phyloP scores from a whole-genome alignment of 352 stramenopile species.

The Pythium dissotocum region DNA sequence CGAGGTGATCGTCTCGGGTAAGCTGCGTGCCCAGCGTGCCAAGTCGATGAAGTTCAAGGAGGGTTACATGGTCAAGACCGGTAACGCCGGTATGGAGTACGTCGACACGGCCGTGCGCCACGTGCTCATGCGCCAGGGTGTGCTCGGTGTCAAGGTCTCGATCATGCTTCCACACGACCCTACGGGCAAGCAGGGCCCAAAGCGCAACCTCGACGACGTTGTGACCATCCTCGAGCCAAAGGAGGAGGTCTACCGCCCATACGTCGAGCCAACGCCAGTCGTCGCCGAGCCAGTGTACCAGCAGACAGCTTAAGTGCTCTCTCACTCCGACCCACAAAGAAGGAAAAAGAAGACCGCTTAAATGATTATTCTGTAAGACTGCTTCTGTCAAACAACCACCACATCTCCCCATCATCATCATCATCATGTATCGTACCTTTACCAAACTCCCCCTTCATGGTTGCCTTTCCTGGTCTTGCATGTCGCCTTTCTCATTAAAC shows the following conservation, averaged over 20 bases:
- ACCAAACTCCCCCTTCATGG: no score
- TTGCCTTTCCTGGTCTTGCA: no score
- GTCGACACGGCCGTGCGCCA: conserved; percentile 98
- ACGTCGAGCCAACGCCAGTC: conserved; percentile 70
- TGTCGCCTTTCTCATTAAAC: no score
- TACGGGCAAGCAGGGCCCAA: conserved; percentile 96
- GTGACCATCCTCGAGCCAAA: conserved; percentile 99
- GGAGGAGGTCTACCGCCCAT: conserved; percentile 91
- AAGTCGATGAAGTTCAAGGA: conserved; percentile 99
- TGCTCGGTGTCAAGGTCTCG: conserved; percentile 99
- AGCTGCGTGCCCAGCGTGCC: conserved; percentile 98
- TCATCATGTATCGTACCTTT: no score
- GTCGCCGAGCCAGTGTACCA: conserved; percentile 48
- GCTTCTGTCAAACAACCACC: conserved; percentile 28
- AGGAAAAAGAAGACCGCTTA: conserved; percentile 18
- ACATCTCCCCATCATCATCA: background rate
- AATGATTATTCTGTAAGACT: conserved; percentile 38
- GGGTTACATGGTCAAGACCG: conserved; percentile 99
- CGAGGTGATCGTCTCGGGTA: conserved; percentile 99
- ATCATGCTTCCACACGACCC: conserved; percentile 99
- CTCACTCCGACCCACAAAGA: background rate
- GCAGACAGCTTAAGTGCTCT: conserved; percentile 47
- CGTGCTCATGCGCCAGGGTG: conserved; percentile 99
- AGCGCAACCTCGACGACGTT: conserved; percentile 98
- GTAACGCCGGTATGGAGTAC: conserved; percentile 98